Percentiles rank a stretch among this genome's conserved stretches.
These are phyloP conservation scores for Sordariomycetes sp. DNA, from an alignment of 2,329 filamentous ascomycete genomes.

Conservation along the genomic window DNA sequence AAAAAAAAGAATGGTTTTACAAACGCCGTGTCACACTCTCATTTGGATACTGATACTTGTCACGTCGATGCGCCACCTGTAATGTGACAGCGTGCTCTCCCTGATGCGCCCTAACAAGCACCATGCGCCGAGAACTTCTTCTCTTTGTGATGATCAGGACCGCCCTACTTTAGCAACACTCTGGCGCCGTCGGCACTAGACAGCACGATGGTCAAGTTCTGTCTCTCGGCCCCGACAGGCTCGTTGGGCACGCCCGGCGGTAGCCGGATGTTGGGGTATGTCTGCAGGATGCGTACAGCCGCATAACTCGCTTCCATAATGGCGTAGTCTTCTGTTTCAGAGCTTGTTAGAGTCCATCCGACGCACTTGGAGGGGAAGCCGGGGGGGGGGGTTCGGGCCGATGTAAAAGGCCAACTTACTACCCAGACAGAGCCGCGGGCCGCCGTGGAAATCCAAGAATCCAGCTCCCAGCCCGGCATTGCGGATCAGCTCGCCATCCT, in stretches of 20 bases:
- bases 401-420: neutral
- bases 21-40: too few species aligned
- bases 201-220: slow-evolving; percentile 11
- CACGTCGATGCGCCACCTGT: neutral
- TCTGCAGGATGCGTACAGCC: slow-evolving; percentile 6
- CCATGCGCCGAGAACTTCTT: neutral
- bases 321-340: slow-evolving; percentile 17
- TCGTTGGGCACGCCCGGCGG: slow-evolving; percentile 7
- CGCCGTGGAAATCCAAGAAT: slow-evolving; percentile 21
- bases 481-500: slow-evolving; percentile 10
- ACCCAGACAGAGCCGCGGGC: slow-evolving; percentile 17
- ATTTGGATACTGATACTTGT: neutral
- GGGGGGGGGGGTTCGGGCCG: too few species aligned
- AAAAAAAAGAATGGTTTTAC: too few species aligned
- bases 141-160: neutral
- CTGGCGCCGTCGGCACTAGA: slow-evolving; percentile 5
- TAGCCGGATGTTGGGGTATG: neutral
- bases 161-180: neutral
- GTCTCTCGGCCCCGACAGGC: slow-evolving; percentile 10
- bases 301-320: slow-evolving; percentile 11
- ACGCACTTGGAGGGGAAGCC: neutral
- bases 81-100: neutral
- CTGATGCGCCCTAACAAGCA: neutral
- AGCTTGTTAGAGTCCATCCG: neutral
- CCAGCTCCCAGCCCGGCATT: slow-evolving; percentile 14